A percentile compares a stretch with the other conserved stretches of the same genome.
Evolutionary conservation across 352 stramenopile species (phyloP).

Genomic region (Hyaloperonospora brassicae): DNA sequence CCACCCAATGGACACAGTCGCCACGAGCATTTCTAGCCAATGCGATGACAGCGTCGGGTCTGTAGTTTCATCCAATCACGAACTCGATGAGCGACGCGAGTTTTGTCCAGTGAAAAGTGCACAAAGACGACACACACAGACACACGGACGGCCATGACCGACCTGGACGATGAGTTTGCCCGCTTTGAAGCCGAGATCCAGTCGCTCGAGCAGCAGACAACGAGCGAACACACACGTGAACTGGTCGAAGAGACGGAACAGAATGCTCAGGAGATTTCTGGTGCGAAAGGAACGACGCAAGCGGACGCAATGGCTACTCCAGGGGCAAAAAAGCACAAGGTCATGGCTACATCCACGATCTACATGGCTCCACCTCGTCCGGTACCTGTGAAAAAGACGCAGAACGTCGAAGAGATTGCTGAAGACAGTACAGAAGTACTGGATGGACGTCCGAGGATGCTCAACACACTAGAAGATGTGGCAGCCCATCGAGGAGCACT

Average conservation of each 20-base stretch:
- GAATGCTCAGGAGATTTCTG: conserved; percentile 13
- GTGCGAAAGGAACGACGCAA: conserved; percentile 26
- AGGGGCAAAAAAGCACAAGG: conserved; percentile 19
- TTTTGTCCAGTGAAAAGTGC: conserved; percentile 12
- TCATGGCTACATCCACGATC: conserved; percentile 42
- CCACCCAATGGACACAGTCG: background rate
- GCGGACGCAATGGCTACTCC: background rate
- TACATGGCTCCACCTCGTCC: conserved; percentile 67
- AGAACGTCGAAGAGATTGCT: background rate
- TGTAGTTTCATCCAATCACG: conserved; percentile 17
- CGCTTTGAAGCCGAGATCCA: conserved; percentile 78
- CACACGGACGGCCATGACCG: conserved; percentile 29
- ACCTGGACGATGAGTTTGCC: conserved; percentile 76
- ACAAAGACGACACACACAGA: background rate
- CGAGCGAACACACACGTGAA: conserved; percentile 1
- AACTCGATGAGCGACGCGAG: background rate
- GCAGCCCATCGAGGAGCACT: conserved; percentile 48
- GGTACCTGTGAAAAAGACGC: conserved; percentile 30
- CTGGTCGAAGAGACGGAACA: conserved; percentile 12
- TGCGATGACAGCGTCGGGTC: conserved; percentile 8
- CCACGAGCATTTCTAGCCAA: background rate
- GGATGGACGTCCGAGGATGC: conserved; percentile 19
- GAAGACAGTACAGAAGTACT: background rate
- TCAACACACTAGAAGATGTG: conserved; percentile 45
- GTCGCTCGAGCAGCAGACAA: conserved; percentile 48